Evolutionary conservation across 2,329 filamentous ascomycete genomes (phyloP).

Genomic region (Biscogniauxia mediterranea): DNA sequence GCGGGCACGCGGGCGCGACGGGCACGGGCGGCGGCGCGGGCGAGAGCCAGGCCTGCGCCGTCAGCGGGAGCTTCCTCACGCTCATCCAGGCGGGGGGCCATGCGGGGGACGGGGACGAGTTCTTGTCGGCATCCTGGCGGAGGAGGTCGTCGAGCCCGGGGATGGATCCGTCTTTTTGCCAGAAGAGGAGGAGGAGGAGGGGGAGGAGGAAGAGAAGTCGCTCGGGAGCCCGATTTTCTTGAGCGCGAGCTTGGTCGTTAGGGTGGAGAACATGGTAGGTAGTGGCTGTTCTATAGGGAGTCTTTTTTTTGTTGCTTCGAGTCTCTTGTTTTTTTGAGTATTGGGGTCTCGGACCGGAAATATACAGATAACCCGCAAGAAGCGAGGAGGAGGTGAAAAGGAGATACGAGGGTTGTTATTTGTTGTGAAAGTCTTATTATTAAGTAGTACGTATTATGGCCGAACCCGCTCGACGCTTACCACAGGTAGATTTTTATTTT

Average conservation of each 20-base stretch:
- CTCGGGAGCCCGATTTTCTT: conserved; percentile 54
- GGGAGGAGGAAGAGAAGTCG: too few species aligned
- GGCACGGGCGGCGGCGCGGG: conserved; percentile 50
- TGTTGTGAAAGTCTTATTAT: too few species aligned
- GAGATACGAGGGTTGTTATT: too few species aligned
- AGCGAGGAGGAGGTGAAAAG: too few species aligned
- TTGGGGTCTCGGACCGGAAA: too few species aligned
- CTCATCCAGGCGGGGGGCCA: conserved; percentile 49
- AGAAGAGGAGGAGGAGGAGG: conserved; percentile 44
- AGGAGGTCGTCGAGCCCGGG: conserved; percentile 32
- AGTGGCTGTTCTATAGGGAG: too few species aligned
- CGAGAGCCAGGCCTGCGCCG: conserved; percentile 52
- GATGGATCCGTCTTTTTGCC: conserved; percentile 26
- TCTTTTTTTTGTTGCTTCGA: not conserved
- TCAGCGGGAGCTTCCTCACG: conserved; percentile 48
- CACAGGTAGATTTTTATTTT: too few species aligned
- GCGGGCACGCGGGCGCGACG: conserved; percentile 43
- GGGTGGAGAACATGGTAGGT: conserved; percentile 52
- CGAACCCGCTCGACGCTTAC: too few species aligned
- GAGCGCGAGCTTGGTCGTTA: conserved; percentile 58
- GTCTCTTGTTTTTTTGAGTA: too few species aligned
- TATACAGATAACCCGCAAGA: too few species aligned
- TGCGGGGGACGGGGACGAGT: conserved; percentile 24
- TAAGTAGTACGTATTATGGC: not conserved
- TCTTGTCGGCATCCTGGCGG: too few species aligned